Percentiles rank a stretch among this genome's conserved stretches.
Evolutionary conservation across 2,329 filamentous ascomycete species (phyloP).

Genomic region (Aspergillus piperis): DNA sequence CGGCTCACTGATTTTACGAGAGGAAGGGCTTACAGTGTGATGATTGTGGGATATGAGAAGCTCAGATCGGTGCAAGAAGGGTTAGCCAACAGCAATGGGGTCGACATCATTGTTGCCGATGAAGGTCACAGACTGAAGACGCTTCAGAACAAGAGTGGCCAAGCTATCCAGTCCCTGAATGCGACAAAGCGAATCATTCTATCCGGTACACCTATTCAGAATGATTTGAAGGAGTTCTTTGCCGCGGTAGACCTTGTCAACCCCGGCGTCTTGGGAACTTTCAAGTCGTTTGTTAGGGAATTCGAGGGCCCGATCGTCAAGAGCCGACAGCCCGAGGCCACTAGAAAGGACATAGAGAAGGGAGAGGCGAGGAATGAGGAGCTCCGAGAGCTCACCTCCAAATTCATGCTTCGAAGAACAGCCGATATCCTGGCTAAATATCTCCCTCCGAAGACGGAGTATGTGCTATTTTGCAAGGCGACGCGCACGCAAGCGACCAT

Average conservation of each 20-base stretch:
- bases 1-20: constrained; percentile 68
- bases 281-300: constrained; percentile 63
- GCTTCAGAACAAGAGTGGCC: constrained; percentile 67
- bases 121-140: constrained; percentile 70
- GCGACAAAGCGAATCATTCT: constrained; percentile 64
- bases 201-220: constrained; percentile 69
- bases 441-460: constrained; percentile 67
- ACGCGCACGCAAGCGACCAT: constrained; percentile 62
- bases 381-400: constrained; percentile 60
- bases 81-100: constrained; percentile 61
- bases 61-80: constrained; percentile 66
- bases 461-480: constrained; percentile 66
- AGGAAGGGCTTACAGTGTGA: constrained; percentile 67
- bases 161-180: constrained; percentile 65
- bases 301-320: constrained; percentile 67
- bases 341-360: constrained; percentile 62
- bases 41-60: constrained; percentile 75
- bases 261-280: constrained; percentile 63
- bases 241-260: constrained; percentile 70
- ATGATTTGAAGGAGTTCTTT: constrained; percentile 68
- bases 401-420: constrained; percentile 67
- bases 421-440: constrained; percentile 67
- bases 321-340: constrained; percentile 65
- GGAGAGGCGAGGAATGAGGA: constrained; percentile 64
- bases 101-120: constrained; percentile 72